Base-by-base conservation (phyloP, 2,329 filamentous ascomycete genomes). In the Teratosphaeria gauchensis region DNA sequence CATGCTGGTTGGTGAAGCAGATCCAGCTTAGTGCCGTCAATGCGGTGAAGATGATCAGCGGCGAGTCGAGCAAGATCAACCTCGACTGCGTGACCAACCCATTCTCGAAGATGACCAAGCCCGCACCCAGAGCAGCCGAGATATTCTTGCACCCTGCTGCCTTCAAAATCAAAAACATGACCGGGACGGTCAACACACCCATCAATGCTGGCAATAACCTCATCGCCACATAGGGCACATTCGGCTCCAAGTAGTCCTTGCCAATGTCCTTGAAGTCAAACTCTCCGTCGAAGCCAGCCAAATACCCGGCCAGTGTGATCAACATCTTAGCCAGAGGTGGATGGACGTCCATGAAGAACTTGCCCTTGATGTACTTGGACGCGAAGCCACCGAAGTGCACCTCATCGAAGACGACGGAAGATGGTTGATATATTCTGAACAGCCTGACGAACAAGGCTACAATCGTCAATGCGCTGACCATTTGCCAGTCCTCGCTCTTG, bases 311-410 rank as follows among this genome's bases (percentile, higher is more conserved):
- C 61, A 99, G 84, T 56, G 94, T 95, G 69, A 99, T 92, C 66
- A 99, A 85, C 72, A 99, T 84, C 80, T 99, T 99, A 65, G 94
- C 94, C 61, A 99, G 82, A 53, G 94, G 94, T 33, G 94, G 94
- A 73, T 99, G 94, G n/a, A 99, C 94, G 73, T 99, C 94, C 94
- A 99, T 99, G 76, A 99, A 99, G 83, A 99, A 99, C 73, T 83
- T 88, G 71, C 94, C 94, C 81, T 99, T 97, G 82, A 99, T 97
- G 76, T 99, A 99, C 76, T 99, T 99, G 68, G 89, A 90, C 64
- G 94, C 94, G 73, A 99, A 99, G 54, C 94, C 94, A 74, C 94
- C 94, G 74, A 99, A 99, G 77, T 99, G 94, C 74, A 99, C 94
- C 79, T 99, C 94, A 75, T 99, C 94, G 74, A 99, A 99, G 66